Evolutionary conservation across 2,329 filamentous ascomycete genomes (phyloP).

Genomic region (Dothideomycetes sp.): DNA sequence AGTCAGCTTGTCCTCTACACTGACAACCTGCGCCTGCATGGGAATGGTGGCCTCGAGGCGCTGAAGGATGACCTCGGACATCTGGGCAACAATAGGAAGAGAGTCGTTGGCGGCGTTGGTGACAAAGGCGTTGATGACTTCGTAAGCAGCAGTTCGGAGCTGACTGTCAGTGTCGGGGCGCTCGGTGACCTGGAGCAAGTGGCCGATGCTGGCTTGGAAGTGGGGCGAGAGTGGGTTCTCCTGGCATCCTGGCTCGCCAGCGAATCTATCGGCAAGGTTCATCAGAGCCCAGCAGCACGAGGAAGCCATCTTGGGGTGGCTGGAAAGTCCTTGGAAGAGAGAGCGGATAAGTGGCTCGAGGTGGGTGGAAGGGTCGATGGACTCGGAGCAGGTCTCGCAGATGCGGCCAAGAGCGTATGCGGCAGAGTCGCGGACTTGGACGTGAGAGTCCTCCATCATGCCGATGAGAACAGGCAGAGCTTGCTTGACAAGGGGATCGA

Average conservation of each 20-base stretch:
- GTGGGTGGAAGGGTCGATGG: constrained; percentile 76
- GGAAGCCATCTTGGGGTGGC: constrained; percentile 90
- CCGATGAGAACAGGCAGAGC: constrained; percentile 82
- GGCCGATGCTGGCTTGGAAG: constrained; percentile 84
- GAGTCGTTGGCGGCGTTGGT: constrained; percentile 83
- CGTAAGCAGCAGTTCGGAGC: constrained; percentile 89
- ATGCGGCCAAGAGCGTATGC: constrained; percentile 94
- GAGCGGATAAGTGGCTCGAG: constrained; percentile 77
- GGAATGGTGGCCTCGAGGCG: constrained; percentile 82
- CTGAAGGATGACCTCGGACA: constrained; percentile 82
- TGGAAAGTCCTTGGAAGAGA: constrained; percentile 80
- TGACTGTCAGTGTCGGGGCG: constrained; percentile 73
- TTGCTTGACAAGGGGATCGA: constrained; percentile 92
- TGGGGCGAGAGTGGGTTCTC: constrained; percentile 78
- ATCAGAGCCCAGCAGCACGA: constrained; percentile 99
- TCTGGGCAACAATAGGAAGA: constrained; percentile 63
- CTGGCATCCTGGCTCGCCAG: constrained; percentile 68
- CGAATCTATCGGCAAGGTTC: constrained; percentile 94
- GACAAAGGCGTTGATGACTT: constrained; percentile 91
- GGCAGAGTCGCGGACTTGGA: constrained; percentile 91
- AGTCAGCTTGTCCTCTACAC: constrained; percentile 90
- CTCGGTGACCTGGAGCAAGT: constrained; percentile 76
- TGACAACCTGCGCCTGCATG: constrained; percentile 87
- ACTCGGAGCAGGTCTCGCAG: constrained; percentile 82
- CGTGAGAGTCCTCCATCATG: constrained; percentile 80